A percentile compares a stretch with the other conserved stretches of the same genome.
Evolutionary conservation across 1,284 basidiomycete species (phyloP).

Genomic region (Moesziomyces globuligerus): DNA sequence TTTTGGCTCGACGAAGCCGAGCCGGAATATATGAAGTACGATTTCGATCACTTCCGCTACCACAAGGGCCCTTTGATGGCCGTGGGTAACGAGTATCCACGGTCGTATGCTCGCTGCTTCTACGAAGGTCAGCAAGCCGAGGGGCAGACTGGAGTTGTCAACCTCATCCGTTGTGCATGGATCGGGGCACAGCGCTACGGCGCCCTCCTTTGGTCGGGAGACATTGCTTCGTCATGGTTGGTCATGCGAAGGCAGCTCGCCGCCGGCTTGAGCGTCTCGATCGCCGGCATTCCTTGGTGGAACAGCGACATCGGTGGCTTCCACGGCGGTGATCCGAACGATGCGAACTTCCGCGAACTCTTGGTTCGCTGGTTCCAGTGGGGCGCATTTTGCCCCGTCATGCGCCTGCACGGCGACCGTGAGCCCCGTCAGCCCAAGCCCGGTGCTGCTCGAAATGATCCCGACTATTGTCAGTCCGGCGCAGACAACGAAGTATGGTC

Average conservation of each 20-base stretch:
- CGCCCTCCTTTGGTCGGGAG: conserved; percentile 27
- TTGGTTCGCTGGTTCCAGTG: conserved; percentile 38
- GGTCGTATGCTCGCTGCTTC: conserved; percentile 18
- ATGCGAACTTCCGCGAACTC: conserved; percentile 20
- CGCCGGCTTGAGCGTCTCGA: conserved; percentile 17
- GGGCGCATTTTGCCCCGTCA: conserved; percentile 31
- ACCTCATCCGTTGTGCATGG: conserved; percentile 35
- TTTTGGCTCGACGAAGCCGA: conserved; percentile 44
- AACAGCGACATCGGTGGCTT: conserved; percentile 39
- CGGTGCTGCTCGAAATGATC: conserved; percentile 9
- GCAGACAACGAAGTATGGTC: conserved; percentile 34
- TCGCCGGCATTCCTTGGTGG: conserved; percentile 36
- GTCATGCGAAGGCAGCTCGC: conserved; percentile 22
- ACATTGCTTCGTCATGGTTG: conserved; percentile 32
- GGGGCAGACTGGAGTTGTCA: conserved; percentile 19
- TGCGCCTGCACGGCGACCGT: conserved; percentile 34
- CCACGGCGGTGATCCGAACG: conserved; percentile 32
- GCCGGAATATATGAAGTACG: conserved; percentile 28
- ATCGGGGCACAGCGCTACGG: conserved; percentile 24
- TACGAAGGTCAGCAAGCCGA: conserved; percentile 24
- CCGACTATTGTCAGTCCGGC: conserved; percentile 17
- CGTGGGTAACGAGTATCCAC: conserved; percentile 32
- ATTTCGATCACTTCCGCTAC: conserved; percentile 34
- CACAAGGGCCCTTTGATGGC: conserved; percentile 14
- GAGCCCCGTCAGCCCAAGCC: conserved; percentile 27